Base-by-base conservation (phyloP, 1,139 yeast species). In the Lodderomyces orthopsilosis region DNA sequence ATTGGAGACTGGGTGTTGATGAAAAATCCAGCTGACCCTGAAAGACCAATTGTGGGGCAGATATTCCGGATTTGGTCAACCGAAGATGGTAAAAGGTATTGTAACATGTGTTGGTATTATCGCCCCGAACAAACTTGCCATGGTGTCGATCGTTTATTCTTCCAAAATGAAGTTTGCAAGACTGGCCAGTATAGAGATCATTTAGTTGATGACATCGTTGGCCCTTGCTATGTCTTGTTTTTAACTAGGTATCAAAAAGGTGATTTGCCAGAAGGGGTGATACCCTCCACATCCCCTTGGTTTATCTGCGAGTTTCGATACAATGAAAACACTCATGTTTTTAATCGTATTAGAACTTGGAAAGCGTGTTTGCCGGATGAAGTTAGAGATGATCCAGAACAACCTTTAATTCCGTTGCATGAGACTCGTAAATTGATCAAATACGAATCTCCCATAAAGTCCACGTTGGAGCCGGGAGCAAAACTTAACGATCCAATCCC, bases 41-140 rank as follows among this genome's bases (percentile, higher is more conserved):
- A 82, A 23, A 86, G 87, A 61, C 98, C 98, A 13, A 91, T 91
- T 12, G 87, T 91, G 22, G 97, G 95, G 8, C 98, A 93, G 63
- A 80, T 93, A 30, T 93, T 91, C 68, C 78, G 96, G 55, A 77
- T 93, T 51, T 93, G 98, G 98, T 81, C 85, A 46, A 81, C 83
- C 2, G 77, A 79, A 44, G 96, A 90, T 56, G 95, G 94, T 13
- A 83, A 86, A 50, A 77, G 84, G 49, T 91, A 93, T 80, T 77
- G 93, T 58, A 93, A 93, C 58, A 96, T 89, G 33, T 93, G 98
- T 69, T 93, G 98, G 98, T 93, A 91, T 65, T 86, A 88, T 58
- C 81, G 98, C 49, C 96, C 98, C 0, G 98, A 93, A 62, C 98
- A 94, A 71, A 93, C 98, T 0, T 95, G 94, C 39, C 98, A 93